Conservation (phyloP, 2,329 filamentous ascomycete species). For the Amesomyces nigricolor region DNA sequence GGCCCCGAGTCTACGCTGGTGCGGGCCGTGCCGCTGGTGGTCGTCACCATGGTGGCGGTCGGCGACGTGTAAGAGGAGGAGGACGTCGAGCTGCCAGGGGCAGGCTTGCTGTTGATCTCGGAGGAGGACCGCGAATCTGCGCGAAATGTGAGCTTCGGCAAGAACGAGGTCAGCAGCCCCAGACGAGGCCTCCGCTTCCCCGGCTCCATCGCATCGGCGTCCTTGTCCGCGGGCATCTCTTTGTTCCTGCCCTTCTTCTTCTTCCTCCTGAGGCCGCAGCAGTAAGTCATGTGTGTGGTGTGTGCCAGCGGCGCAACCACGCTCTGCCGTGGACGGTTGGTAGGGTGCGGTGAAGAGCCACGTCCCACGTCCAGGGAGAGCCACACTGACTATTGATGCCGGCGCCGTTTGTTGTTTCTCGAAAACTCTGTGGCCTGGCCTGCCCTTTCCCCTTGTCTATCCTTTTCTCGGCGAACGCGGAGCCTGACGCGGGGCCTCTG, state of each 20-base stretch:
- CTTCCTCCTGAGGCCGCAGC: neutral
- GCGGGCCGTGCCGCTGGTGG: conserved; percentile 7
- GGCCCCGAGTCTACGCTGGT: conserved; percentile 16
- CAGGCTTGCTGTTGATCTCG: conserved; percentile 15
- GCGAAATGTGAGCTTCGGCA: conserved; percentile 22
- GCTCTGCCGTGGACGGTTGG: neutral
- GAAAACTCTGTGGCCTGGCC: neutral
- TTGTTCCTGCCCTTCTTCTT: neutral
- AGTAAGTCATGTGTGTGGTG: neutral
- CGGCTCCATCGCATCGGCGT: conserved; percentile 5
- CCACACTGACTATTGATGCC: no score
- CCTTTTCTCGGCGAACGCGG: conserved; percentile 4
- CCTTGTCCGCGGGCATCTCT: neutral
- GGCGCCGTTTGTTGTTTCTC: neutral
- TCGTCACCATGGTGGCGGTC: conserved; percentile 1
- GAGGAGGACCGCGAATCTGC: conserved; percentile 13
- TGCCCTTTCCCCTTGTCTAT: neutral
- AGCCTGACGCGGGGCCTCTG: neutral
- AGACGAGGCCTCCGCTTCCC: conserved; percentile 17
- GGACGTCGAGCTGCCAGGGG: conserved; percentile 4
- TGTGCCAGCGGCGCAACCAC: neutral
- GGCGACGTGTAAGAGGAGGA: neutral
- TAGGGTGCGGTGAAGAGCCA: neutral
- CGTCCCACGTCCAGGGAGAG: neutral
- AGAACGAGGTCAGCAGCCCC: conserved; percentile 17